phyloP scores from a whole-genome alignment of 2,329 filamentous ascomycete species.

The Pseudogymnoascus sp. region DNA sequence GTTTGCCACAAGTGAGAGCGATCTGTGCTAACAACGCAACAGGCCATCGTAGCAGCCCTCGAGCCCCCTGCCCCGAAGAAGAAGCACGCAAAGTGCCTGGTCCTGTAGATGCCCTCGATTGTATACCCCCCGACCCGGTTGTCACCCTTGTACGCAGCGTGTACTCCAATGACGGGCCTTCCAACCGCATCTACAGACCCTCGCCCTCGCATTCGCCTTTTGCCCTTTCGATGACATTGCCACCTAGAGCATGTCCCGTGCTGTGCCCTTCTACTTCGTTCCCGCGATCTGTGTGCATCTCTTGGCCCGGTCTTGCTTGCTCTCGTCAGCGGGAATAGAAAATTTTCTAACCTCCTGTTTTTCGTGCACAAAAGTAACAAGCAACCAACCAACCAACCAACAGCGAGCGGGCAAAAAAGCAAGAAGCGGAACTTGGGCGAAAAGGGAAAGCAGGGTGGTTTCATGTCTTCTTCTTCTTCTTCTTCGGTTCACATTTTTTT shows the following conservation, averaged over 20 bases:
- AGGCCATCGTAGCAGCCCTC: constrained; percentile 93
- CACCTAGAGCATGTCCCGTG: neutral
- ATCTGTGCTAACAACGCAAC: constrained; percentile 19
- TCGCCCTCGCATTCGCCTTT: neutral
- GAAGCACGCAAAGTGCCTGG: constrained; percentile 60
- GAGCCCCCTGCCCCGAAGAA: constrained; percentile 83
- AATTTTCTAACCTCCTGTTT: too few relatives aligned
- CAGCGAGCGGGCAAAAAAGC: too few relatives aligned
- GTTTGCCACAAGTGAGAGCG: neutral
- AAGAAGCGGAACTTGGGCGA: too few relatives aligned
- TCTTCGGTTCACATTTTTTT: too few relatives aligned
- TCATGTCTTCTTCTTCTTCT: neutral
- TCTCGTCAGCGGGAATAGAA: too few relatives aligned
- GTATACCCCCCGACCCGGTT: neutral
- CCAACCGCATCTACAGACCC: neutral
- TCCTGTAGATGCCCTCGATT: constrained; percentile 44
- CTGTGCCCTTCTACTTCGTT: too few relatives aligned
- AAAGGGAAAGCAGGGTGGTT: neutral
- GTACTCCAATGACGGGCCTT: neutral
- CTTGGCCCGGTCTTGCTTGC: too few relatives aligned
- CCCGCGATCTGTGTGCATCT: too few relatives aligned
- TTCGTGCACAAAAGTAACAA: too few relatives aligned
- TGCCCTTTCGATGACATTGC: neutral
- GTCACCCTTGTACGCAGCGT: neutral
- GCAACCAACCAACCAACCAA: too few relatives aligned